Conservation (phyloP, 2,329 filamentous ascomycete genomes). For the Claviceps purpurea region DNA sequence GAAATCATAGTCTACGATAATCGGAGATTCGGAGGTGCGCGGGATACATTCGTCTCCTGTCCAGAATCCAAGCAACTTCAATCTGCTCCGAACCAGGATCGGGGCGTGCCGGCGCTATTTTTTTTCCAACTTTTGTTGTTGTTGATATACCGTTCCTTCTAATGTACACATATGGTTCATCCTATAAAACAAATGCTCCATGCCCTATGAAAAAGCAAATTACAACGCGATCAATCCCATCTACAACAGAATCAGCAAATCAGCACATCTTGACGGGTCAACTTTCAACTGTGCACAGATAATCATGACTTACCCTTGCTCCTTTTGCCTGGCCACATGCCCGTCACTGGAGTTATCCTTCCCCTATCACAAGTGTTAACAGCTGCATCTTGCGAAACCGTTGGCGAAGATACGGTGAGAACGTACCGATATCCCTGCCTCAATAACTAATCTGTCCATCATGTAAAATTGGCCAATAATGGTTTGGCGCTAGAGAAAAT, state of each 20-base stretch:
- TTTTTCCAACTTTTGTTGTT: not conserved
- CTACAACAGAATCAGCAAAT: slow-evolving; percentile 2
- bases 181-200: slow-evolving; percentile 6
- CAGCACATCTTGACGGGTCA: not conserved
- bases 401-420: not conserved
- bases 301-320: slow-evolving; percentile 50
- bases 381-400: not conserved
- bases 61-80: not conserved
- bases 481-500: slow-evolving; percentile 63
- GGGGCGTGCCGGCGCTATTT: not conserved
- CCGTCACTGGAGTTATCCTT: slow-evolving; percentile 56
- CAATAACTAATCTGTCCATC: slow-evolving; percentile 79
- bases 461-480: slow-evolving; percentile 92
- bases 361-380: slow-evolving; percentile 30
- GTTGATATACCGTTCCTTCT: not conserved
- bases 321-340: slow-evolving; percentile 61
- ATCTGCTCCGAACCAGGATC: not conserved
- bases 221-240: slow-evolving; percentile 3
- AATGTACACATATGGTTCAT: slow-evolving; percentile 1
- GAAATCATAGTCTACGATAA: not conserved
- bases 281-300: too few relatives aligned
- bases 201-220: not conserved
- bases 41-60: not conserved
- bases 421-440: slow-evolving; percentile 64
- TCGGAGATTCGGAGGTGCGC: not conserved